A percentile compares a stretch with the other conserved stretches of the same genome.
Evolutionary conservation across 176 grass and related monocot species (phyloP).

Genomic region (Carex parvula): DNA sequence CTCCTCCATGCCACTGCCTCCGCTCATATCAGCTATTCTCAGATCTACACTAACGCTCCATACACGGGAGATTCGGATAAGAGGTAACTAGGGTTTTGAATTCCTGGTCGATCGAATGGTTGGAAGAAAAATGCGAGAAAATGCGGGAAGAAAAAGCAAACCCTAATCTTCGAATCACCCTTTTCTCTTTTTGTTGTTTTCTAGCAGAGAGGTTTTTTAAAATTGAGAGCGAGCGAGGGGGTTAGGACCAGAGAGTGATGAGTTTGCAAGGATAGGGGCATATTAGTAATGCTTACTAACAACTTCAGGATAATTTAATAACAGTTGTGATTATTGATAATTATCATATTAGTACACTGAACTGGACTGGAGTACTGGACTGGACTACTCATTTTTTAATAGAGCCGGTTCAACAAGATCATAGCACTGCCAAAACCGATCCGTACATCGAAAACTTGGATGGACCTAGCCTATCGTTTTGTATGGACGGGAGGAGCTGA

Average conservation of each 20-base stretch:
- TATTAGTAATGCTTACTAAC: background rate
- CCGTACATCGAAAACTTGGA: background rate
- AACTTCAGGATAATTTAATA: constrained; percentile 11
- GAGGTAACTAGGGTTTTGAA: background rate
- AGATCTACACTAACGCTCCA: constrained; percentile 22
- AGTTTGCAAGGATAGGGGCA: background rate
- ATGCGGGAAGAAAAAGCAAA: constrained; percentile 45
- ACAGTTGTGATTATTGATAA: background rate
- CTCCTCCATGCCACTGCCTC: constrained; percentile 45
- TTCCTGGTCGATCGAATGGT: background rate
- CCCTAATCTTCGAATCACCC: constrained; percentile 42
- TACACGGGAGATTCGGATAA: background rate
- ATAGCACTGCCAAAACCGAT: background rate
- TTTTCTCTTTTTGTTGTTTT: constrained; percentile 26
- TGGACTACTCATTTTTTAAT: background rate
- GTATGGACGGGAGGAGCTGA: background rate
- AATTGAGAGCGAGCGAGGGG: constrained; percentile 22
- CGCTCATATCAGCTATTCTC: constrained; percentile 68
- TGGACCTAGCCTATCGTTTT: background rate
- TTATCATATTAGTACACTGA: background rate
- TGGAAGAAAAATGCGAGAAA: background rate
- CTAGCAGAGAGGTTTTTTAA: constrained; percentile 18
- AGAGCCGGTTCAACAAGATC: background rate
- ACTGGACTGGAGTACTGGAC: background rate
- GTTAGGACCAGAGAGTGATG: background rate